A percentile compares a stretch with the other conserved stretches of the same genome.
Evolutionary conservation across 805 yeast genomes (phyloP).

Genomic region (Yamadazyma scolyti): DNA sequence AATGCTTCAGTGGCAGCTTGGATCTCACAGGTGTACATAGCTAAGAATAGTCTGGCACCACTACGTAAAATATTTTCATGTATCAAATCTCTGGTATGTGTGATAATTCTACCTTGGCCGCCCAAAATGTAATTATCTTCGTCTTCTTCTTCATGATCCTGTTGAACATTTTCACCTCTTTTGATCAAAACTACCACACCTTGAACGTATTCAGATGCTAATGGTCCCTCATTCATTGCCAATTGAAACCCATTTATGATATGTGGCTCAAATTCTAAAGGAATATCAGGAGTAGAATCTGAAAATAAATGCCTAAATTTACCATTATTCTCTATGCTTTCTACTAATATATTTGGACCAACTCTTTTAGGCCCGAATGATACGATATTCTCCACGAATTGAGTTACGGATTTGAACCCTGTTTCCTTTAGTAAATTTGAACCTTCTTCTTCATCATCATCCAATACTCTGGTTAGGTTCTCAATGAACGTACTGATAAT

Average conservation of each 20-base stretch:
- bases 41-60: constrained; percentile 88
- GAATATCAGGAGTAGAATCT: constrained; percentile 7
- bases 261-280: constrained; percentile 51
- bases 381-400: constrained; percentile 37
- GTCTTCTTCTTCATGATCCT: constrained; percentile 19
- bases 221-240: constrained; percentile 81
- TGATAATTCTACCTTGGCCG: constrained; percentile 68
- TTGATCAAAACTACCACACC: constrained; percentile 60
- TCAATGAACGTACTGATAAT: constrained; percentile 6
- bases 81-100: constrained; percentile 68
- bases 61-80: constrained; percentile 69
- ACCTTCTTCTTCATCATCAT: constrained; percentile 6
- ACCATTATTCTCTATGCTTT: constrained; percentile 30
- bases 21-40: constrained; percentile 90
- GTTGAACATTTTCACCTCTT: constrained; percentile 15
- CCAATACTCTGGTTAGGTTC: constrained; percentile 8
- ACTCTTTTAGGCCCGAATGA: constrained; percentile 74
- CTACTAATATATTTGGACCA: constrained; percentile 75
- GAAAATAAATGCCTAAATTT: constrained; percentile 29
- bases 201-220: constrained; percentile 82
- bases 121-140: constrained; percentile 35
- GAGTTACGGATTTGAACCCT: constrained; percentile 14
- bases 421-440: constrained; percentile 6
- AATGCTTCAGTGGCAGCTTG: constrained; percentile 93
- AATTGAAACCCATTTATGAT: constrained; percentile 81